Percentiles rank a stretch among this genome's conserved stretches.
Evolutionary conservation across 2,329 filamentous ascomycete genomes (phyloP).

Genomic region (Tolypocladium tropicale): DNA sequence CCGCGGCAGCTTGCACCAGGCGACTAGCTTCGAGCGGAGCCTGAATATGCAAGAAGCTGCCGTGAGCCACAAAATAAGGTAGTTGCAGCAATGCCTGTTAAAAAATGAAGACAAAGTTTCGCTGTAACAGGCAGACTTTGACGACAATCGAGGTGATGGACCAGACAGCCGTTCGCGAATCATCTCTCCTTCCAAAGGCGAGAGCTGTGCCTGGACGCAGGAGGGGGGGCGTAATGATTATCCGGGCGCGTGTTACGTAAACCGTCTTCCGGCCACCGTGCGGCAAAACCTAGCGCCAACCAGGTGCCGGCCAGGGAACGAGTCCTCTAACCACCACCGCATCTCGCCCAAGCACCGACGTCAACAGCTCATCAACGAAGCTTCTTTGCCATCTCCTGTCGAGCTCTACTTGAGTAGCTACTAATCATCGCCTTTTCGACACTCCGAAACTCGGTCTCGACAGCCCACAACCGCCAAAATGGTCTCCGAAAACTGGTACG

Average conservation of each 20-base stretch:
- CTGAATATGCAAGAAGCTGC: too few species aligned
- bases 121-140: background rate
- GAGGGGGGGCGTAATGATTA: background rate
- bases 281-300: constrained; percentile 31
- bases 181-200: too few species aligned
- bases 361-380: constrained; percentile 15
- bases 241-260: background rate
- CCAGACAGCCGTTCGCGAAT: background rate
- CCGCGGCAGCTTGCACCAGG: too few species aligned
- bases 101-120: too few species aligned
- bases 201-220: too few species aligned
- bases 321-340: constrained; percentile 26
- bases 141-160: background rate
- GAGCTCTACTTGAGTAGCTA: background rate
- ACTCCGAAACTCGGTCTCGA: constrained; percentile 8
- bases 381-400: constrained; percentile 9
- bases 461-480: constrained; percentile 44
- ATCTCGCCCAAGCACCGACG: constrained; percentile 11
- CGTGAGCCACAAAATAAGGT: too few species aligned
- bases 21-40: too few species aligned
- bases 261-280: constrained; percentile 3
- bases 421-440: constrained; percentile 5
- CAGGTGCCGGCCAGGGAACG: constrained; percentile 25
- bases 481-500: constrained; percentile 75
- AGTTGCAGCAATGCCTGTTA: too few species aligned